These are phyloP conservation scores for Arabis alpina DNA, from an alignment of 345 rosid genomes.

Conservation along the genomic window DNA sequence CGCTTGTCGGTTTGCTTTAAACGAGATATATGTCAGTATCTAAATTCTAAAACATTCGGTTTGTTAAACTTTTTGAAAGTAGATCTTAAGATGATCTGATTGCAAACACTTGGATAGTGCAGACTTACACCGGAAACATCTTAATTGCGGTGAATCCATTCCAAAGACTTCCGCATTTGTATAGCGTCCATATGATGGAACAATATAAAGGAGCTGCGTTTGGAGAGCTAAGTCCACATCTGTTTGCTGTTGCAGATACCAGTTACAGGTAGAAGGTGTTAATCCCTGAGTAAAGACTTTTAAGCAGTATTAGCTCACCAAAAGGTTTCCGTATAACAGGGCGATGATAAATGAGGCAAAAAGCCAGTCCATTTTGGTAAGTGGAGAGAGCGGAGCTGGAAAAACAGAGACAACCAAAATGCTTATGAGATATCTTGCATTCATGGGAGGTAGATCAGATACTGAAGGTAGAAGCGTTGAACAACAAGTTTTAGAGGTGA, in stretches of 20 bases:
- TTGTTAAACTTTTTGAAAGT: slow-evolving; percentile 7
- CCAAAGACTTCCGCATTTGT: slow-evolving; percentile 64
- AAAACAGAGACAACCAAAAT: slow-evolving; percentile 92
- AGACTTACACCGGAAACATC: slow-evolving; percentile 73
- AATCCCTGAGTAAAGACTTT: not conserved
- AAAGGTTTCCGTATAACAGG: slow-evolving; percentile 38
- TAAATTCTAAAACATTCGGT: slow-evolving; percentile 7
- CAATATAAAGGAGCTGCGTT: slow-evolving; percentile 67
- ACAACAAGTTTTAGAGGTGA: slow-evolving; percentile 80
- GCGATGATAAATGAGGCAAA: slow-evolving; percentile 74
- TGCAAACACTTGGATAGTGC: slow-evolving; percentile 41
- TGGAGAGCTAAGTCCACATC: slow-evolving; percentile 69
- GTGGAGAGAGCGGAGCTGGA: slow-evolving; percentile 98
- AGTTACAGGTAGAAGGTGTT: slow-evolving; percentile 52
- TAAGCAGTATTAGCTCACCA: slow-evolving; percentile 20
- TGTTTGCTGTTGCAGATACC: slow-evolving; percentile 67
- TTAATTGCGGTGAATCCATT: slow-evolving; percentile 70
- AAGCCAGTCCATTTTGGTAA: slow-evolving; percentile 74
- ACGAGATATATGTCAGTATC: slow-evolving; percentile 68
- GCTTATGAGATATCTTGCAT: slow-evolving; percentile 93
- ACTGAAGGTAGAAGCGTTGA: slow-evolving; percentile 80
- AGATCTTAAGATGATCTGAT: slow-evolving; percentile 27
- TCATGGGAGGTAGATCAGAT: slow-evolving; percentile 79
- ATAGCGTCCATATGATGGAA: slow-evolving; percentile 64
- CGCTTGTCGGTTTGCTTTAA: slow-evolving; percentile 53